A percentile compares a stretch with the other conserved stretches of the same genome.
These are phyloP conservation scores for Phaffia tasmanica DNA, from an alignment of 768 basidiomycete genomes.

Conservation along the genomic window DNA sequence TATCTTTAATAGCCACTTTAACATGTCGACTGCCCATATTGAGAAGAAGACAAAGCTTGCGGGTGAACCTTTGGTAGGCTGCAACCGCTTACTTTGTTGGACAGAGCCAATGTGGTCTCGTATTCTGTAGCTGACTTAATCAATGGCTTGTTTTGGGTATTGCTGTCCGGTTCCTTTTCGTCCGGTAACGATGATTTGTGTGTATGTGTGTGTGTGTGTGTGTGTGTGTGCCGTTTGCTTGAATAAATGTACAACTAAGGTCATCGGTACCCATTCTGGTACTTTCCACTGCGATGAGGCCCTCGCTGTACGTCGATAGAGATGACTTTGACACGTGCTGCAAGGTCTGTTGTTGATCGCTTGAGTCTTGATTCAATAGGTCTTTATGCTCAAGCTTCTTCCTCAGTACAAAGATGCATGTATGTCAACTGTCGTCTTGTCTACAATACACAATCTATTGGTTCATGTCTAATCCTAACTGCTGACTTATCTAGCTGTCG, in stretches of 20 bases:
- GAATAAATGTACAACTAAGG: constrained; percentile 38
- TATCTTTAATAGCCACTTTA: no score
- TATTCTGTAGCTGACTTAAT: no score
- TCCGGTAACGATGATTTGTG: no score
- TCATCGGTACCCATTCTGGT: constrained; percentile 88
- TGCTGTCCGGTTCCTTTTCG: no score
- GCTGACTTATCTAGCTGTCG: constrained; percentile 28
- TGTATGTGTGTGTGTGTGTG: not conserved
- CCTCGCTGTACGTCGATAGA: constrained; percentile 49
- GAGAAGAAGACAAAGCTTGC: constrained; percentile 1
- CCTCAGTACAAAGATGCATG: constrained; percentile 63
- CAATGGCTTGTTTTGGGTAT: no score
- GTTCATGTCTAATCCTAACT: not conserved
- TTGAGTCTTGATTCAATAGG: constrained; percentile 6
- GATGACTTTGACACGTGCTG: no score
- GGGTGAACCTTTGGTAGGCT: not conserved
- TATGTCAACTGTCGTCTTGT: constrained; percentile 35
- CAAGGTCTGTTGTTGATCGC: not conserved
- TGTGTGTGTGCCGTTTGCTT: not conserved
- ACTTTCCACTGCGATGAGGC: constrained; percentile 98
- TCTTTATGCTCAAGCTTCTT: constrained; percentile 74
- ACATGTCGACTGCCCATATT: not conserved
- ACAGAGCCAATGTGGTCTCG: no score
- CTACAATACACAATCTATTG: not conserved
- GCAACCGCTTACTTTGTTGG: not conserved